Evolutionary conservation across 768 basidiomycete species (phyloP).

Genomic region (Psilocybe tampanensis): DNA sequence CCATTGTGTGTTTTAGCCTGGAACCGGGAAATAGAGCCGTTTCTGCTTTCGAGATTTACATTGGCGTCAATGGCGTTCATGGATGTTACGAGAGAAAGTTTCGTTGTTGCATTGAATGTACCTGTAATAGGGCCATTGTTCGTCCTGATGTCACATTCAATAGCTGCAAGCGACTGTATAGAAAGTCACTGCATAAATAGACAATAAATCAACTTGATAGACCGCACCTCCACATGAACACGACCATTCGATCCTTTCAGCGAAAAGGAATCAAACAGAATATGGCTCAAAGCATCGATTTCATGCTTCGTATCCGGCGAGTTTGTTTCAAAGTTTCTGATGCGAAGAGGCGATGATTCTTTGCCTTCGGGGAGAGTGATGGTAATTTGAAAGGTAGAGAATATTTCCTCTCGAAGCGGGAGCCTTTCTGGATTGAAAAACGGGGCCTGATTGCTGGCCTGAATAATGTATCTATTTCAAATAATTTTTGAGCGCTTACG

Average conservation of each 20-base stretch:
- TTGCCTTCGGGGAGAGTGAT: slow-evolving; percentile 14
- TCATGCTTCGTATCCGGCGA: slow-evolving; percentile 43
- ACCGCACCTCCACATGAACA: slow-evolving; percentile 32
- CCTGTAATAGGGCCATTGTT: slow-evolving; percentile 51
- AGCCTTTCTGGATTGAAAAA: background rate
- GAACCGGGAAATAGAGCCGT: background rate
- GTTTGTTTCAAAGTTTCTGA: slow-evolving; percentile 14
- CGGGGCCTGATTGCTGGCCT: background rate
- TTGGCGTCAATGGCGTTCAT: slow-evolving; percentile 15
- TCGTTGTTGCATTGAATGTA: slow-evolving; percentile 37
- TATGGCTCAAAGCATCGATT: slow-evolving; percentile 36
- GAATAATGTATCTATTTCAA: no score
- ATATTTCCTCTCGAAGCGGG: background rate
- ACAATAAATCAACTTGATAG: background rate
- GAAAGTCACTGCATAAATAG: background rate
- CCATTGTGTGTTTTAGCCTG: no score
- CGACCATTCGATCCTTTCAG: slow-evolving; percentile 37
- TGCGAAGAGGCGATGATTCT: background rate
- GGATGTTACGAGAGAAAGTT: slow-evolving; percentile 35
- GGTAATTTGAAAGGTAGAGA: slow-evolving; percentile 14
- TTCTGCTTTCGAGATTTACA: slow-evolving; percentile 6
- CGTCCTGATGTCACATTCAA: slow-evolving; percentile 30
- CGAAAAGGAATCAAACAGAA: slow-evolving; percentile 48
- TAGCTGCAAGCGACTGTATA: slow-evolving; percentile 32
- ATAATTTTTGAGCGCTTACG: no score